Base-by-base conservation (phyloP, 2,329 filamentous ascomycete species). In the Botrytis medusae region DNA sequence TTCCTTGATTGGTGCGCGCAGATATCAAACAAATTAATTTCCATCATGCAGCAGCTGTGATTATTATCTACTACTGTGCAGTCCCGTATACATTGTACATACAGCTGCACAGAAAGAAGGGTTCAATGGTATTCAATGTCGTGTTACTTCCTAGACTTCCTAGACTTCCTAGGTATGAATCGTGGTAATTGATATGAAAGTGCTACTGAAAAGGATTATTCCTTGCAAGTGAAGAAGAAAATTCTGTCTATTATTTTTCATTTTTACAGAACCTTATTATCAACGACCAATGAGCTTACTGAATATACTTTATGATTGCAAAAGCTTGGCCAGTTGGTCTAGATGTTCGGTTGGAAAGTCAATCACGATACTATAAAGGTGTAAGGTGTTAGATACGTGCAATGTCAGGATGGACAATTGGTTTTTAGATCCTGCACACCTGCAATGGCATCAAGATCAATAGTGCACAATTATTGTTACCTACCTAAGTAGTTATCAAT, bases 1-100 rank as follows among this genome's bases (percentile, higher is more conserved):
- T 18, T 18, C 44, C 5, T 37, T 61, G 54, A 70, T 70, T 70
- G 68, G 67, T 57, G 29, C 67, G 29, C 67, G 54, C 42, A 42
- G 46, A 57, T 42, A 68, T 68, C n/a, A 12, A n/a, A 68, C 54
- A 37, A 42, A 34, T 61, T 20, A 69, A 61, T 29, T 16, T 32
- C 25, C 64, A 34, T 57, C 34, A 57, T 57, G 48, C 34, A 68
- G 48, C 34, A 68, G 64, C 64, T 18, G 46, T 42, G 46, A 32
- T 40, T 54, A 57, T 18, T 57, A 65, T 34, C 62, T 34, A 34
- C 42, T 7, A 7, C 22, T 48, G 12, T 48, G 34, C 16, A 2
- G 40, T 18, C 18, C 25, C n/a, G 29, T 46, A 22, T 14, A 37
- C 59, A 34, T 20, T 29, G 12, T 63, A 63, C 34, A 29, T 16